Evolutionary conservation across 1,284 basidiomycete species (phyloP).

Genomic region (Somion occarium): DNA sequence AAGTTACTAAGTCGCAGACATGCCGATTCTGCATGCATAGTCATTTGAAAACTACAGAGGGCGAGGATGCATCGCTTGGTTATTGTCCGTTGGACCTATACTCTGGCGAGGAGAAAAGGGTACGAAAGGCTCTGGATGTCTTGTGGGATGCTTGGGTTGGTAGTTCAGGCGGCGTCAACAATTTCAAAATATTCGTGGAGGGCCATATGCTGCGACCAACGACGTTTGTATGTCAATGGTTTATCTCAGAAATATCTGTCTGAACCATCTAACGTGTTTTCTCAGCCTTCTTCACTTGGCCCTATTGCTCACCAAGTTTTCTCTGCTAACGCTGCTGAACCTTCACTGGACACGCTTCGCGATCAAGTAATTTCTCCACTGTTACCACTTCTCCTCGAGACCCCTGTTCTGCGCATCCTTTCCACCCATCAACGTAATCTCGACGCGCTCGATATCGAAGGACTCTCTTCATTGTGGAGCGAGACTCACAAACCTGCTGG

Average conservation of each 20-base stretch:
- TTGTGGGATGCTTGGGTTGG: constrained; percentile 74
- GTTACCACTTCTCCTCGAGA: constrained; percentile 46
- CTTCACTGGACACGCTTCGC: constrained; percentile 14
- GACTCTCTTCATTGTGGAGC: constrained; percentile 50
- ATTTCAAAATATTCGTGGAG: constrained; percentile 71
- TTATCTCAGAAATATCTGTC: neutral
- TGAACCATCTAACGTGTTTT: constrained; percentile 1
- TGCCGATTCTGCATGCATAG: constrained; percentile 90
- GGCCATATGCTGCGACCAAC: constrained; percentile 56
- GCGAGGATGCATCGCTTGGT: constrained; percentile 35
- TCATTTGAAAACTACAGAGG: constrained; percentile 42
- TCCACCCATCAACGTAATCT: constrained; percentile 70
- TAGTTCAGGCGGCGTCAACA: constrained; percentile 67
- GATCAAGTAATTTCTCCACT: constrained; percentile 41
- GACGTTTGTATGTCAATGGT: constrained; percentile 43
- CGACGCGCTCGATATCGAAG: constrained; percentile 82
- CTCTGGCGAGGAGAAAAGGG: constrained; percentile 56
- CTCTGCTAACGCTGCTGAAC: neutral
- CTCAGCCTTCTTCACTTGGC: constrained; percentile 8
- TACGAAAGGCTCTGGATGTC: constrained; percentile 57
- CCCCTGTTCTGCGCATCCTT: constrained; percentile 55
- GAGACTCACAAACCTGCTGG: constrained; percentile 8
- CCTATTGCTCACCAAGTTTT: constrained; percentile 8
- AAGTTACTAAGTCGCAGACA: constrained; percentile 57
- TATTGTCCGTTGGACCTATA: constrained; percentile 90